Base-by-base conservation (phyloP, 2,329 filamentous ascomycete genomes). In the Trichoderma aggressivum region DNA sequence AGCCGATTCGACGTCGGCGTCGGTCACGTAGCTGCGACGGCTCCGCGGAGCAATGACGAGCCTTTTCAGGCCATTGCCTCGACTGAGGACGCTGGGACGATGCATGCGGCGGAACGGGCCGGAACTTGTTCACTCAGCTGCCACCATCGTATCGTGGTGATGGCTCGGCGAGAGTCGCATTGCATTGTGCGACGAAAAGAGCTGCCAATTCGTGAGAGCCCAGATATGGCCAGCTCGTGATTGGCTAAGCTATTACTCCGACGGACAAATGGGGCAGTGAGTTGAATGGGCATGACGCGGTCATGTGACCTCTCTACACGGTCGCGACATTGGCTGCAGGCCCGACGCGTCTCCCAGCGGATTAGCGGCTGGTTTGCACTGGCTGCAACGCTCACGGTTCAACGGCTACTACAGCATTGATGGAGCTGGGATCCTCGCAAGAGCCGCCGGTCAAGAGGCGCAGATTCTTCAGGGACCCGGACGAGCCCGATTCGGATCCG, bases 1-100 rank as follows among this genome's bases (percentile, higher is more conserved):
- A 24, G 87, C 87, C 71, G 86, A 84, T 47, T 82, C 82, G 62
- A 89, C 79, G 53, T 89, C 87, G 30, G 82, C 81, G 39, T 86
- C 83, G 3, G 85, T 87, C 68, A 84, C 82, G 65, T 86, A 84
- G 71, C 69, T 59, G 63, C 79, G 80, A 61, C 80, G 75, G 71
- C 68, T 73, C 39, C 74, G 70, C 47, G 75, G 74, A 70, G 75
- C 74, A 61, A 70, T 70, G 70, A 74, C 75, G 63, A 83, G 80
- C 79, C 79, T 78, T 73, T 76, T 79, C 70, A 85, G 78, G 78
- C 80, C 79, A 79, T 80, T 77, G 75, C 80, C 77, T 70, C 80
- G 60, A 69, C 79, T 70, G 39, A 43, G 7, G 39, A 43, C 5
- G 72, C 77, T 79, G 72, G 79, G 77, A 59, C 80, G 80, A 77